Percentiles rank a stretch among this genome's conserved stretches.
These are phyloP conservation scores for Triticum monococcum DNA, from an alignment of 176 grass and related monocot genomes.

Conservation along the genomic window DNA sequence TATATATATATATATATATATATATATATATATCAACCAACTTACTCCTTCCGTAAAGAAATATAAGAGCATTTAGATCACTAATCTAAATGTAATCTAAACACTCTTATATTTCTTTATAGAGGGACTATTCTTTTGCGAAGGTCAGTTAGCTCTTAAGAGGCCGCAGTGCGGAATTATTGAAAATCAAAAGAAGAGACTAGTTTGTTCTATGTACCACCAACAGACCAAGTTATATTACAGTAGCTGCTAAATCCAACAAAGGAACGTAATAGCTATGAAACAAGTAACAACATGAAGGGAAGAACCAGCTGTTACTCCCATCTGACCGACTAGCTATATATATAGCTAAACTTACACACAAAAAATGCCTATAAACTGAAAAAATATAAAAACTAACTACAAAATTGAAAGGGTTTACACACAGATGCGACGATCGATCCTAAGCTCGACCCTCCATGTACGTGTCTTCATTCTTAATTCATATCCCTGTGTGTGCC, in stretches of 20 bases:
- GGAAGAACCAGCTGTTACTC: not conserved
- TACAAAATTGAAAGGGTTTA: slow-evolving; percentile 45
- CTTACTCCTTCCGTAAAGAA: too few species aligned
- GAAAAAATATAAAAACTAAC: not conserved
- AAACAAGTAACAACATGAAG: slow-evolving; percentile 6
- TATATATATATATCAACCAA: too few species aligned
- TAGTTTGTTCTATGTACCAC: slow-evolving; percentile 18
- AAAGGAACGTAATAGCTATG: slow-evolving; percentile 22
- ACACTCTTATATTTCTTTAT: too few species aligned
- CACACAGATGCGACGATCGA: not conserved
- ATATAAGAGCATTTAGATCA: too few species aligned
- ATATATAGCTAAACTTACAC: slow-evolving; percentile 7
- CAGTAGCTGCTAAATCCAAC: slow-evolving; percentile 34
- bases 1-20: too few species aligned
- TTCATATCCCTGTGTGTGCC: not conserved
- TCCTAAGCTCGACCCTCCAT: slow-evolving; percentile 10
- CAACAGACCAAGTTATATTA: slow-evolving; percentile 34
- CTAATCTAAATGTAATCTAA: too few species aligned
- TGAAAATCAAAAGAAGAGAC: not conserved
- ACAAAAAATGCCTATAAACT: not conserved
- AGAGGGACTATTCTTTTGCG: too few species aligned
- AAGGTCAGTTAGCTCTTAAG: not conserved
- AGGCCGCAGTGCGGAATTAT: not conserved
- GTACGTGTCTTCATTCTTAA: not conserved
- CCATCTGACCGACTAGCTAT: not conserved